A percentile compares a stretch with the other conserved stretches of the same genome.
Conservation (phyloP, 768 basidiomycete genomes). For the Kwoniella mangroviensis region DNA sequence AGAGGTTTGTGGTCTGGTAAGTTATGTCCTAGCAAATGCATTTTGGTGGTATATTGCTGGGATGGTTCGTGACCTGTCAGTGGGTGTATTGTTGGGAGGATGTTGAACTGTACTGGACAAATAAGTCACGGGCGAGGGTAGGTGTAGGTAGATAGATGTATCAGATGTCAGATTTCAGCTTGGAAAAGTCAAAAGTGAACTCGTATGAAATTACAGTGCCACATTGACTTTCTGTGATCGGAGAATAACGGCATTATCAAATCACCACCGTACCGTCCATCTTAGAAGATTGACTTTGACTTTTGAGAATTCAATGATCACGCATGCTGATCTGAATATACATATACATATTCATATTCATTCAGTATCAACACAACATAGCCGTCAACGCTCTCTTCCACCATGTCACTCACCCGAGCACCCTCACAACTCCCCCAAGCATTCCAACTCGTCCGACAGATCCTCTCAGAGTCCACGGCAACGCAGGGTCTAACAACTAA, state of each 20-base stretch:
- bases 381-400: not conserved
- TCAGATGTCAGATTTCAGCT: not conserved
- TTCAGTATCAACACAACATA: not conserved
- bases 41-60: conserved; percentile 15
- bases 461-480: conserved; percentile 7
- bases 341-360: too few relatives aligned
- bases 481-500: conserved; percentile 11
- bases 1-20: conserved; percentile 76
- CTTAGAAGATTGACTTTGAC: not conserved
- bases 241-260: conserved; percentile 10
- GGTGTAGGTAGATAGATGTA: not conserved
- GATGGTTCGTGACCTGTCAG: not conserved
- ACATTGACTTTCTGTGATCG: not conserved
- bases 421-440: conserved; percentile 8
- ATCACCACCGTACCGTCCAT: conserved; percentile 13
- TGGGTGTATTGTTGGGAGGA: not conserved
- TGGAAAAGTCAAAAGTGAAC: not conserved
- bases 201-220: not conserved
- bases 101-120: not conserved
- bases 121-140: not conserved
- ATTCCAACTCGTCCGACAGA: conserved; percentile 19
- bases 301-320: too few relatives aligned
- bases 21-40: conserved; percentile 84
- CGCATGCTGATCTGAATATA: too few relatives aligned
- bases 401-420: conserved; percentile 16